Percentiles rank a stretch among this genome's conserved stretches.
Conservation (phyloP, 148 eudicot genomes). For the Rhododendron vialii region DNA sequence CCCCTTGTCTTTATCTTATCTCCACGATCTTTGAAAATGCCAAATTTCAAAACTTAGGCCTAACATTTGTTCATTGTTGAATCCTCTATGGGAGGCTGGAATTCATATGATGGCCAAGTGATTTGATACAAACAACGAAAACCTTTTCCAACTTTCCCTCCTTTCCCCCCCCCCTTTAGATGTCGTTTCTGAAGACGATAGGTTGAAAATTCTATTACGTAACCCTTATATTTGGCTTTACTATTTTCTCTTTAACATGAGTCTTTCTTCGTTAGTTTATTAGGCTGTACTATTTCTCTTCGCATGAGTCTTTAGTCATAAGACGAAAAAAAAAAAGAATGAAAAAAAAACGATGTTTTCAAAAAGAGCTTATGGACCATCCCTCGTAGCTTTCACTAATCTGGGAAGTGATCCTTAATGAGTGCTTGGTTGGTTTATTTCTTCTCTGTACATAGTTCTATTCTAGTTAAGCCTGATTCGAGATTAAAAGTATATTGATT, state of each 20-base stretch:
- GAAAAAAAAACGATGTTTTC: no score
- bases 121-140: neutral
- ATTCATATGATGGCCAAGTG: neutral
- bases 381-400: no score
- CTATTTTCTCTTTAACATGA: neutral
- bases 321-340: no score
- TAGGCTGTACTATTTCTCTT: no score
- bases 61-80: neutral
- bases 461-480: neutral
- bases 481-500: neutral
- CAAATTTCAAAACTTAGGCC: neutral
- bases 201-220: neutral
- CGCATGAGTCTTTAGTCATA: no score
- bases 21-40: neutral
- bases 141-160: neutral
- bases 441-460: neutral
- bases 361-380: no score
- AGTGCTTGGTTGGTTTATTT: neutral
- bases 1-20: neutral
- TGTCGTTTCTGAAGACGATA: neutral
- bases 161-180: conserved; percentile 20
- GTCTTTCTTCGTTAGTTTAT: neutral
- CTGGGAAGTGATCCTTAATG: no score
- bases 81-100: neutral
- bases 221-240: neutral